Evolutionary conservation across 31 red algal species (phyloP), one percentile per base, ranked within the genome.

Genomic region (Porphyra umbilicalis): DNA sequence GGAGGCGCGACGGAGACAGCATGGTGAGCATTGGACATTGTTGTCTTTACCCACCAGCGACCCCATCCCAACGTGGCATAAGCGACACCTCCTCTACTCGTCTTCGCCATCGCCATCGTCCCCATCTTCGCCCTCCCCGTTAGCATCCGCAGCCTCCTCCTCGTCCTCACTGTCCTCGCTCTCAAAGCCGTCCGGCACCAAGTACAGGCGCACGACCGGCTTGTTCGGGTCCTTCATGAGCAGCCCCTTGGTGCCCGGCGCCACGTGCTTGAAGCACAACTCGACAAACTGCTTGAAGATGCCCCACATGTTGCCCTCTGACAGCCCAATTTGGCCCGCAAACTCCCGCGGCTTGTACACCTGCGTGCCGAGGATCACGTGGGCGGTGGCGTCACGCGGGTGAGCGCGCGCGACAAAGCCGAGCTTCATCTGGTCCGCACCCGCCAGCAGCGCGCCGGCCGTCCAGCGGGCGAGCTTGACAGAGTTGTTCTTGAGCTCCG

Each of bases 401-500:
- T 88, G 92, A 13, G 84, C 83, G 57, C 98, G 88, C 13, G 98
- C 93, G 33, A 96, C 94, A 86, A 99, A 99, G 18, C 98, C 98
- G 79, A 99, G 88, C 78, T 97, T 92, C 75, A 99, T 90, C 33
- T 87, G 90, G 32, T 90, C 92, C 4, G 92, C 82, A 36, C 90
- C 94, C 20, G 94, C 86, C 77, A 99, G 32, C 42, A 99, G 87
- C n/a, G 98, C 92, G 68, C 91, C 86, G 29, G 90, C 89, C 32
- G 95, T 99, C 94, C 94, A 98, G 36, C 98, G 80, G 20, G 94
- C 90, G 37, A 99, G 79, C 68, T 99, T 99, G 36, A 89, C 85
- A 6, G 94, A 87, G 89, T 99, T 96, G 77, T 99, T 99, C 85
- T 96, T 96, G 34, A 99, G 89, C 79, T 99, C 98, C 16, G 98